Base-by-base conservation (phyloP, 345 rosid species). In the Mangifera indica region DNA sequence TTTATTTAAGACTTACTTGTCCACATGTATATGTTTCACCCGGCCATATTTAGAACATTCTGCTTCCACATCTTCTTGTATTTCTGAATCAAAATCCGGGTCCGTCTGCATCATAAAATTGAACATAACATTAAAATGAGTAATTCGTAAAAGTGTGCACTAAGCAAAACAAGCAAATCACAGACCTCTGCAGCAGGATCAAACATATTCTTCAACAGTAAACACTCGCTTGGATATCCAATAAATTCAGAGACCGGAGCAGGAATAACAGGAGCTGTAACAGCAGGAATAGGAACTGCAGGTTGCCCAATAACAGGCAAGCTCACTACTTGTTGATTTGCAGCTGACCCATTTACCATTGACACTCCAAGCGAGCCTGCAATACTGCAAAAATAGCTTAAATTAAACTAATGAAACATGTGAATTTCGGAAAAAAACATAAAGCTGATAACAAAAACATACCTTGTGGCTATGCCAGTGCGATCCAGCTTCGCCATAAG, bases 401-500 rank as follows among this genome's bases (percentile, higher is more conserved):
- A 24, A 22, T 17, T 60, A 56, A 78, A 63, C 58, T 26, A 18
- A 46, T 29, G 29, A n/a, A 29, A 26, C 18, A 24, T 11, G 37
- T 63, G 5, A 46, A 26, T 63, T 60, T 11, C 51, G 62, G 17
- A 74, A 60, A 59, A 81, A 52, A 48, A 7, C 22, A 25, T 37
- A 37, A 37, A 18, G 54, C 21, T 46, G 9, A 34, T 22, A 42
- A 48, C 64, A 22, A 6, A 66, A 68, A 83, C 83, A 32, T 63
- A 93, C 98, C 95, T 88, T 10, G 91, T 80, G 37, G 96, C 87
- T 52, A 80, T 83, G 76, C 96, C 97, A 29, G 96, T 83, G 59
- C 97, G 98, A 80, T 93, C 98, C 84, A 93, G 86, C 78, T 88
- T 93, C 83, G 72, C 84, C 98, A 93, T 93, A 25, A 93, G 90